Conservation (phyloP, 1,284 basidiomycete species). For the Moesziomyces antarcticus region DNA sequence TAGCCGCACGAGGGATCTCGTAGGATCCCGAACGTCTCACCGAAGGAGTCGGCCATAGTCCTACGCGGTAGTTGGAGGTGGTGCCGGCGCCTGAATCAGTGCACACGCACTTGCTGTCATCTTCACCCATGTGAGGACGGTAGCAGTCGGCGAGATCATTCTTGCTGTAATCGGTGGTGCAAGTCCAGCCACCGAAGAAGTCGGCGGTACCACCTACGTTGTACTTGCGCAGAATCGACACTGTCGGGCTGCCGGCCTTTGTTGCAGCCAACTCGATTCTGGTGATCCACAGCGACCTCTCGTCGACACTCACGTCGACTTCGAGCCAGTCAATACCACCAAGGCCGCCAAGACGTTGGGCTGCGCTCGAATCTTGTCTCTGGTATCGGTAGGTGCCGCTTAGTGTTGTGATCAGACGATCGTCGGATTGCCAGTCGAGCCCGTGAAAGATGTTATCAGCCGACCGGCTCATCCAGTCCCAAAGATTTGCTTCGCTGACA, state of each 20-base stretch:
- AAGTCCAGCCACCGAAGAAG: constrained; percentile 13
- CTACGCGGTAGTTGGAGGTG: no score
- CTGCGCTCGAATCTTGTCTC: no score
- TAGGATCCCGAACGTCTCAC: background rate
- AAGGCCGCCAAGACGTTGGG: no score
- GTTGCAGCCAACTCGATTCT: constrained; percentile 7
- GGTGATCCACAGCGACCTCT: constrained; percentile 11
- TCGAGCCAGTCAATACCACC: constrained; percentile 1
- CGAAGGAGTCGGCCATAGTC: background rate
- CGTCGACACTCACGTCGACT: constrained; percentile 8
- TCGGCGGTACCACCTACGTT: constrained; percentile 14
- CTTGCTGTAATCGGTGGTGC: background rate
- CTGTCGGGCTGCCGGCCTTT: background rate
- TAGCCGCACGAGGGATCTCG: background rate
- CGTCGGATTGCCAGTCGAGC: background rate
- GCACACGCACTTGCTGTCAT: constrained; percentile 9
- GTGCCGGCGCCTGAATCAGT: no score
- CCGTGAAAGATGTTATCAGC: background rate
- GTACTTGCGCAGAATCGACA: constrained; percentile 11
- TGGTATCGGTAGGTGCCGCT: constrained; percentile 8
- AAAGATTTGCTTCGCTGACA: background rate
- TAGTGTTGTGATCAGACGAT: background rate
- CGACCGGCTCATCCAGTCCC: constrained; percentile 2
- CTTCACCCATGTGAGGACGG: constrained; percentile 2
- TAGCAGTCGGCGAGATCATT: background rate